Conservation (phyloP, 805 yeast genomes). For the Barnettozyma californica region DNA sequence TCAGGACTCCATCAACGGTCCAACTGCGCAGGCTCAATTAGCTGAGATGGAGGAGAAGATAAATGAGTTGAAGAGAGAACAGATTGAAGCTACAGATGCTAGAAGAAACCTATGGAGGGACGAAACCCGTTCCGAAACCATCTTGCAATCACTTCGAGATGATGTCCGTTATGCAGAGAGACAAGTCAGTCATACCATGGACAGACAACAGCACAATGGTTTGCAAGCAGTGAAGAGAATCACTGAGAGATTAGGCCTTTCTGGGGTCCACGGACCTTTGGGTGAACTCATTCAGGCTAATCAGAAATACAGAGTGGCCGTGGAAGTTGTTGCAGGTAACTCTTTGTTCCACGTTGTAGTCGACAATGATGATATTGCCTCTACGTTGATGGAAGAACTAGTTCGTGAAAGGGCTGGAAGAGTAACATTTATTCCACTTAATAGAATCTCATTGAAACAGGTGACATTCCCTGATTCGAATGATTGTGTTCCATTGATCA, state of each 20-base stretch:
- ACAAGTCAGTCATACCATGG: slow-evolving; percentile 67
- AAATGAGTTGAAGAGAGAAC: slow-evolving; percentile 32
- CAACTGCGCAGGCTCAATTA: slow-evolving; percentile 28
- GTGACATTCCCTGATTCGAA: slow-evolving; percentile 56
- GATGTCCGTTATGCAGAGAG: slow-evolving; percentile 56
- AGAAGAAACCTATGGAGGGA: slow-evolving; percentile 76
- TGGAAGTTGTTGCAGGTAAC: slow-evolving; percentile 85
- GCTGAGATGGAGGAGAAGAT: slow-evolving; percentile 28
- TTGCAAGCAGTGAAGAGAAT: slow-evolving; percentile 64
- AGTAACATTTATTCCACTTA: slow-evolving; percentile 87
- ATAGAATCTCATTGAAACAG: slow-evolving; percentile 45
- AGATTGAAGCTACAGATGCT: slow-evolving; percentile 49
- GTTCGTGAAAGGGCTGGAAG: slow-evolving; percentile 69
- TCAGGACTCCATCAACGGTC: slow-evolving; percentile 34
- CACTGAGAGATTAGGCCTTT: slow-evolving; percentile 50
- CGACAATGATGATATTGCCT: slow-evolving; percentile 80
- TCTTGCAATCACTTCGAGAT: slow-evolving; percentile 46
- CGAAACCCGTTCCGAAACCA: slow-evolving; percentile 59
- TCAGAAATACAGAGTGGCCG: slow-evolving; percentile 78
- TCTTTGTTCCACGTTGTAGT: slow-evolving; percentile 86
- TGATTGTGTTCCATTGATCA: slow-evolving; percentile 68
- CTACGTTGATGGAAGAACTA: slow-evolving; percentile 71
- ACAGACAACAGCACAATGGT: slow-evolving; percentile 63
- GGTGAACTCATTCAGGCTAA: slow-evolving; percentile 80
- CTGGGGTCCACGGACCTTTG: slow-evolving; percentile 74